Base-by-base conservation (phyloP, 164 flowering plant species). In the Berberis vulgaris region DNA sequence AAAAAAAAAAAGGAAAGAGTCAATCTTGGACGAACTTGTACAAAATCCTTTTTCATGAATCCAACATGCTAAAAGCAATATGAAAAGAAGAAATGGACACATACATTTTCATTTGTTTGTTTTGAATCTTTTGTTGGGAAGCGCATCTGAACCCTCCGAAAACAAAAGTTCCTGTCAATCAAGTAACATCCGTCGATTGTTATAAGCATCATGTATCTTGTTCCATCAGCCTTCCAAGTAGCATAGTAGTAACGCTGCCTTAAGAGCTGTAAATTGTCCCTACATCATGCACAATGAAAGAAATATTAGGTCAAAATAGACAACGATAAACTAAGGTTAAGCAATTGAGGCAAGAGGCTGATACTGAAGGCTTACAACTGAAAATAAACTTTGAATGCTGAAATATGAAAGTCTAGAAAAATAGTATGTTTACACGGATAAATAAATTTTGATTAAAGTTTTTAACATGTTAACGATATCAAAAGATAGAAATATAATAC, bases 171-270 rank as follows among this genome's bases (percentile, higher is more conserved):
- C 65, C 97, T 83, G 76, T 91, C 98, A 70, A 91, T 74, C 72
- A 95, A 79, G 81, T 85, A 95, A 71, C 97, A 91, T 2, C 98
- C 98, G 83, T 95, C 89, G 69, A 72, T 60, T 7, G 91, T 89
- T 64, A 95, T 84, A 45, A 95, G 81, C 97, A 91, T 84, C 99
- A 95, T 88, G 67, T 95, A 91, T 69, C 99, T 76, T 45, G 99
- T 89, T 66, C 98, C 99, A 80, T 95, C 99, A 68, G 97, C 96
- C 79, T 95, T 95, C 98, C 98, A 95, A 43, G 99, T 91, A n/a
- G 98, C 97, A 79, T 95, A 95, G 72, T 95, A 89, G 72, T 95
- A 95, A 0, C 96, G 86, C 66, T 91, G 97, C 67, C 94, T 82
- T 54, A 95, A 68, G 55, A 91, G 76, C 69, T 87, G 90, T 59